These are phyloP conservation scores for Coniella lustricola DNA, from an alignment of 2,329 filamentous ascomycete genomes.

Conservation along the genomic window DNA sequence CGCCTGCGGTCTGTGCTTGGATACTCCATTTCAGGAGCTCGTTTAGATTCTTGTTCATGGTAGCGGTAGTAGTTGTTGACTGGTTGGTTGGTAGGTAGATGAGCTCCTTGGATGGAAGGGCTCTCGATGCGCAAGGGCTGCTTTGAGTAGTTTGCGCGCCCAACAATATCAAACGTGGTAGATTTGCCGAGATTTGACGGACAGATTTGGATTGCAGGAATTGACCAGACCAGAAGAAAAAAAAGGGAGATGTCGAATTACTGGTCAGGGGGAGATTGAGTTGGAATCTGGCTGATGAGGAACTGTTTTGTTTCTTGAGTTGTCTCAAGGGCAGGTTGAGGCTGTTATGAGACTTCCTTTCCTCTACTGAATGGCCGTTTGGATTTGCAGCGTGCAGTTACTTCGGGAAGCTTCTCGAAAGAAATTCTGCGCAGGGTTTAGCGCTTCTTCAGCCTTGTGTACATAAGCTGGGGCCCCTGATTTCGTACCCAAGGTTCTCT, in stretches of 20 bases:
- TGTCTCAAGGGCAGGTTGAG: not conserved
- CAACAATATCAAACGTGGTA: not conserved
- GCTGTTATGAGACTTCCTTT: too few relatives aligned
- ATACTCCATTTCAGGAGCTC: constrained; percentile 33
- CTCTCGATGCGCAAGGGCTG: not conserved
- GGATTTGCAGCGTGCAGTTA: constrained; percentile 1
- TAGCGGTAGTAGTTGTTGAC: not conserved
- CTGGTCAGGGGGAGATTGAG: constrained; percentile 1
- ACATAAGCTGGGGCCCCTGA: not conserved
- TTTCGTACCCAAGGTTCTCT: too few relatives aligned
- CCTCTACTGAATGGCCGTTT: too few relatives aligned
- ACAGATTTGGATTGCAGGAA: too few relatives aligned
- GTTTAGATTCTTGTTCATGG: constrained; percentile 28
- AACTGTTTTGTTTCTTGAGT: not conserved
- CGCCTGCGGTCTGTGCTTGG: constrained; percentile 18
- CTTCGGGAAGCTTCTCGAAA: constrained; percentile 29
- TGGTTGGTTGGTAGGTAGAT: not conserved
- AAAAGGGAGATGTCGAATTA: not conserved
- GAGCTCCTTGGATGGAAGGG: constrained; percentile 1
- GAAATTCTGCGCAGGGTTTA: constrained; percentile 25
- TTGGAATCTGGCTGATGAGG: not conserved
- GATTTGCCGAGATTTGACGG: too few relatives aligned
- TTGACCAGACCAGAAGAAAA: too few relatives aligned
- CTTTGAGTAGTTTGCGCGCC: not conserved
- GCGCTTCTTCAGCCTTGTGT: constrained; percentile 14